These are phyloP conservation scores for Lichtheimia corymbifera DNA, from an alignment of 371 early-diverging fungal genomes.

Conservation along the genomic window DNA sequence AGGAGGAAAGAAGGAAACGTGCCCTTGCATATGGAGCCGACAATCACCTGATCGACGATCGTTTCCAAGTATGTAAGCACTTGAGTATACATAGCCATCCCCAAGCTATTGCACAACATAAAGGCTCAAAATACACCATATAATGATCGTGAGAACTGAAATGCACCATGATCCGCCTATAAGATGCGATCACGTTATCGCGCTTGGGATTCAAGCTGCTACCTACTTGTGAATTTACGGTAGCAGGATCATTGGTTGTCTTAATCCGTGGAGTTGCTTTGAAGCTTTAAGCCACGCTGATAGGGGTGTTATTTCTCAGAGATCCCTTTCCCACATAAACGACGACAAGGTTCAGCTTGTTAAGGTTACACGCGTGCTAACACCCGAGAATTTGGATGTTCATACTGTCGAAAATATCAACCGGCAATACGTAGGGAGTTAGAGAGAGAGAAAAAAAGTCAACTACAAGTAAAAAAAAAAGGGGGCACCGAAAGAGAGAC, in stretches of 20 bases:
- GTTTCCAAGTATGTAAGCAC: no score
- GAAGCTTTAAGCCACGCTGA: slow-evolving; percentile 86
- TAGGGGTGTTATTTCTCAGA: slow-evolving; percentile 96
- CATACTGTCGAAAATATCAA: slow-evolving; percentile 93
- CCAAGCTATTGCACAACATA: no score
- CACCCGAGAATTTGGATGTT: slow-evolving; percentile 89
- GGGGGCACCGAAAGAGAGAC: not conserved
- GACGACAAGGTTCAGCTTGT: slow-evolving; percentile 99
- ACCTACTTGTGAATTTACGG: slow-evolving; percentile 94
- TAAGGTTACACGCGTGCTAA: slow-evolving; percentile 96
- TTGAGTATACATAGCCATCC: no score
- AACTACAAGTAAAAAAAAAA: slow-evolving; percentile 1
- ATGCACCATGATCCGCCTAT: no score
- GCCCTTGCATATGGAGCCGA: not conserved
- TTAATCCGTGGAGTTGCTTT: slow-evolving; percentile 99
- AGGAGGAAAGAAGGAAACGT: slow-evolving; percentile 6
- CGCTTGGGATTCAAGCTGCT: slow-evolving; percentile 85
- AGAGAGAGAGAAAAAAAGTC: slow-evolving; percentile 40
- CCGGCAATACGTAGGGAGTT: slow-evolving; percentile 73
- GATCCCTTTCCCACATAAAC: slow-evolving; percentile 98
- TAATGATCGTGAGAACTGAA: no score
- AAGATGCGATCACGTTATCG: no score
- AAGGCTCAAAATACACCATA: no score
- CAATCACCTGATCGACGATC: no score
- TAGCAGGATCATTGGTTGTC: slow-evolving; percentile 93